A percentile compares a stretch with the other conserved stretches of the same genome.
Evolutionary conservation across 805 yeast species (phyloP).

Genomic region (Yamadazyma phyllophila): DNA sequence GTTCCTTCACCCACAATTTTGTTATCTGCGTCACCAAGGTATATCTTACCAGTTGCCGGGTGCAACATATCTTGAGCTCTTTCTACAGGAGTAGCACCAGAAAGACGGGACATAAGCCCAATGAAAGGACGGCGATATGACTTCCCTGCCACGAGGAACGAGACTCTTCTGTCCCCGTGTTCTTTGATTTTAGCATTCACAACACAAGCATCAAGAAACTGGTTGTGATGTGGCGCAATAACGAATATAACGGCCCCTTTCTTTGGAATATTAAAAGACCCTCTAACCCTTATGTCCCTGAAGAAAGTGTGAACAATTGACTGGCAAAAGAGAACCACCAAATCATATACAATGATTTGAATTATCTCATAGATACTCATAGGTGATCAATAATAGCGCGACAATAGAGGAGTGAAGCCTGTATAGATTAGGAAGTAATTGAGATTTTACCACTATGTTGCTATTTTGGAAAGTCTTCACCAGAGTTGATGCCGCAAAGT

Average conservation of each 20-base stretch:
- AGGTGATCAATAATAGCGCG: neutral
- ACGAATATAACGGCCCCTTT: constrained; percentile 39
- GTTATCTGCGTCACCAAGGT: constrained; percentile 17
- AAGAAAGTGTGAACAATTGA: constrained; percentile 39
- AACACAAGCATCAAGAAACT: constrained; percentile 39
- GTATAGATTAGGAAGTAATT: neutral
- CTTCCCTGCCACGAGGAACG: constrained; percentile 37
- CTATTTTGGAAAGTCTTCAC: too few species aligned
- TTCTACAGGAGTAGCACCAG: constrained; percentile 41
- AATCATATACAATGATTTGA: constrained; percentile 18
- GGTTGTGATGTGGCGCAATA: constrained; percentile 45
- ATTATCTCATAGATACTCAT: neutral
- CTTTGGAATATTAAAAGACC: constrained; percentile 38
- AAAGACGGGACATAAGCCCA: constrained; percentile 31
- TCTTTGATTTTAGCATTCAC: constrained; percentile 37
- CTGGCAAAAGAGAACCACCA: constrained; percentile 32
- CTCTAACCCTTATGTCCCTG: constrained; percentile 38
- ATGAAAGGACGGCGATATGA: constrained; percentile 31
- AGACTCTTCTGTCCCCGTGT: constrained; percentile 28
- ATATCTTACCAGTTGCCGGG: constrained; percentile 28
- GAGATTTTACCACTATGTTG: neutral
- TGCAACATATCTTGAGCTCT: constrained; percentile 40
- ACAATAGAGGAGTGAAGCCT: neutral
- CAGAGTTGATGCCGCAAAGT: too few species aligned
- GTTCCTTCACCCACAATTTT: constrained; percentile 33